These are phyloP conservation scores for Cryptococcus wingfieldii DNA, from an alignment of 1,284 basidiomycete genomes.

Conservation along the genomic window DNA sequence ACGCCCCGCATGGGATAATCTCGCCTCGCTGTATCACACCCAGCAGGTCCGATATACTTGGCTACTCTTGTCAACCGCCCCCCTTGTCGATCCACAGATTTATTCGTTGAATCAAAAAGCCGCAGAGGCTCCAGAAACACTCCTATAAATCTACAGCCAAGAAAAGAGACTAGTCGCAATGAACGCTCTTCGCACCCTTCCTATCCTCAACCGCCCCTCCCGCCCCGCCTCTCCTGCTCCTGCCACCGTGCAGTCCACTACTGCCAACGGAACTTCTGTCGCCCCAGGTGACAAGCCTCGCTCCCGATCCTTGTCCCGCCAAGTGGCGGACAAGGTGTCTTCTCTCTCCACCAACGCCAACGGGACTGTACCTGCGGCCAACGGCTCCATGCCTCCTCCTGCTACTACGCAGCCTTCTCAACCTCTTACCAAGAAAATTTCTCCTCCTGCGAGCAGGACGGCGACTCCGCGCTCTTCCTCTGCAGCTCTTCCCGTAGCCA, in stretches of 20 bases:
- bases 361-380: not conserved
- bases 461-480: constrained; percentile 24
- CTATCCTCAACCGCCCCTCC: constrained; percentile 48
- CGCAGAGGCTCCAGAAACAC: not conserved
- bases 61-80: not conserved
- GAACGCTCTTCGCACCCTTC: constrained; percentile 48
- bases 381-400: not conserved
- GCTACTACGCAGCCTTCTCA: constrained; percentile 14
- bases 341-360: constrained; percentile 12
- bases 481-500: constrained; percentile 13
- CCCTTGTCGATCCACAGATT: not conserved
- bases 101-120: not conserved
- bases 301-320: constrained; percentile 30
- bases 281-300: constrained; percentile 17
- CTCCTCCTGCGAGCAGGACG: constrained; percentile 29
- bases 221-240: constrained; percentile 45
- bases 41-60: constrained; percentile 3
- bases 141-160: not conserved
- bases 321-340: constrained; percentile 33
- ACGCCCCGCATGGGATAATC: constrained; percentile 29
- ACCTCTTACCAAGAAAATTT: constrained; percentile 18
- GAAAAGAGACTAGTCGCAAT: constrained; percentile 23
- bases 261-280: constrained; percentile 15
- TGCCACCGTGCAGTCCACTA: constrained; percentile 28
- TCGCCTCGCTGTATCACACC: not conserved